phyloP scores from a whole-genome alignment of 495 filamentous ascomycete species.

The Pseudevernia furfuracea region DNA sequence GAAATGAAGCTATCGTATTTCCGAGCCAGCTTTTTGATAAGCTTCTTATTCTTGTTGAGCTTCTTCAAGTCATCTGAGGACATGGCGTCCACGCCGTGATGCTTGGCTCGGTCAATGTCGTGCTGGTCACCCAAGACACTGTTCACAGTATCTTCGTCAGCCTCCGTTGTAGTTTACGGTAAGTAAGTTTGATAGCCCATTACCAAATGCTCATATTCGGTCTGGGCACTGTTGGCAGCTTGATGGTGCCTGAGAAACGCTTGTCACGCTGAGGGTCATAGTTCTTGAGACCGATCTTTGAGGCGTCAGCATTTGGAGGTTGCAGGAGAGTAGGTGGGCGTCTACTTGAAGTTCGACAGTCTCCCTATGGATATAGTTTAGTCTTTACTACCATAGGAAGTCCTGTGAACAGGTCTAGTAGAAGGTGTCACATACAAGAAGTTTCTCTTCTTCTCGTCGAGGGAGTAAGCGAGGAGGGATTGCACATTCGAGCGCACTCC shows the following conservation, averaged over 20 bases:
- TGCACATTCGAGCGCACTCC: constrained; percentile 93
- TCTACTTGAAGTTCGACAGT: constrained; percentile 52
- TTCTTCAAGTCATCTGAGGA: constrained; percentile 97
- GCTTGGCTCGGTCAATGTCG: constrained; percentile 99
- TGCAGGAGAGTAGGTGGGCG: background rate
- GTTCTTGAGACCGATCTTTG: constrained; percentile 92
- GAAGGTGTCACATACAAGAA: constrained; percentile 51
- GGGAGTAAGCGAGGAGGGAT: constrained; percentile 86
- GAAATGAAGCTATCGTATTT: constrained; percentile 99
- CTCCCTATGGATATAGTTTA: constrained; percentile 37
- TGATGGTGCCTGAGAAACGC: constrained; percentile 99
- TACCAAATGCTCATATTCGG: constrained; percentile 92
- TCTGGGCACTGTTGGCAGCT: constrained; percentile 81
- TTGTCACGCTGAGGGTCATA: constrained; percentile 99
- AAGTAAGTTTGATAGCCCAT: constrained; percentile 23
- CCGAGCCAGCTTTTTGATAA: constrained; percentile 99
- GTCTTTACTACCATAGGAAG: background rate
- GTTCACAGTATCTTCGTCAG: constrained; percentile 23
- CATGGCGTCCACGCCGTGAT: constrained; percentile 95
- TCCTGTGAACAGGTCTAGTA: background rate
- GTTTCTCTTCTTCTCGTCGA: constrained; percentile 97
- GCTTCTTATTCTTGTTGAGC: constrained; percentile 99
- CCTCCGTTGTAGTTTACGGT: background rate
- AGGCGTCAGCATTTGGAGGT: background rate
- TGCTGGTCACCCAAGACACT: constrained; percentile 98